phyloP scores from a whole-genome alignment of 208 protist genomes.

The Leishmania braziliensis region DNA sequence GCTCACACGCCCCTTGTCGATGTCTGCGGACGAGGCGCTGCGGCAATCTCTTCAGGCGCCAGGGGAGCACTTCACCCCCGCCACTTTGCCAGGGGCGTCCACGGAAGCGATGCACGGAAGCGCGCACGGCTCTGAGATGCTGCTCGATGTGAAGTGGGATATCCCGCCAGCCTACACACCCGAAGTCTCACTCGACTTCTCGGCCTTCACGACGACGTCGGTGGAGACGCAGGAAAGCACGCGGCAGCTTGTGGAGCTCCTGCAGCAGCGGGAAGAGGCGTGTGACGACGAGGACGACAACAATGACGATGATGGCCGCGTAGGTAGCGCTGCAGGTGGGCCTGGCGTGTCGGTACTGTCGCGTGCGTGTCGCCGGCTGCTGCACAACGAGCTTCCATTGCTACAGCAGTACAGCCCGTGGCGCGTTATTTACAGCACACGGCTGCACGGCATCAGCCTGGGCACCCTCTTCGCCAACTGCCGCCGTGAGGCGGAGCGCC shows the following conservation, averaged over 20 bases:
- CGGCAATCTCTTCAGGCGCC: slow-evolving; percentile 2
- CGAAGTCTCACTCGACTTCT: slow-evolving; percentile 61
- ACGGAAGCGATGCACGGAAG: slow-evolving; percentile 6
- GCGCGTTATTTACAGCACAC: slow-evolving; percentile 77
- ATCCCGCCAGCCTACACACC: slow-evolving; percentile 44
- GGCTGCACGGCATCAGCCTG: slow-evolving; percentile 65
- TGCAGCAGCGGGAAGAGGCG: slow-evolving; percentile 27
- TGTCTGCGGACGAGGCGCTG: slow-evolving; percentile 9
- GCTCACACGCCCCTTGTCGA: slow-evolving; percentile 13
- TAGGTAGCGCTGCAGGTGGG: background rate
- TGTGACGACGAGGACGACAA: background rate
- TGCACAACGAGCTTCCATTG: slow-evolving; percentile 65
- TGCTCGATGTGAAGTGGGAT: slow-evolving; percentile 30
- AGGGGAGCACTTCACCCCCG: background rate
- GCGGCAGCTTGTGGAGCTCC: slow-evolving; percentile 33
- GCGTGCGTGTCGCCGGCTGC: slow-evolving; percentile 38
- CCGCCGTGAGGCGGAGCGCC: slow-evolving; percentile 38
- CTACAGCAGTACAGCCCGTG: slow-evolving; percentile 68
- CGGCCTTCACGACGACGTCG: slow-evolving; percentile 63
- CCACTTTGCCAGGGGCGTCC: too few species aligned
- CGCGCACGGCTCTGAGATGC: background rate
- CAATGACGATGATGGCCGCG: background rate
- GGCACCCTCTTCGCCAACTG: slow-evolving; percentile 55
- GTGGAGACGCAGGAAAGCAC: slow-evolving; percentile 55
- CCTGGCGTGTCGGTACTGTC: slow-evolving; percentile 50